Conservation (phyloP, 1,284 basidiomycete genomes). For the Pascua guehoae region DNA sequence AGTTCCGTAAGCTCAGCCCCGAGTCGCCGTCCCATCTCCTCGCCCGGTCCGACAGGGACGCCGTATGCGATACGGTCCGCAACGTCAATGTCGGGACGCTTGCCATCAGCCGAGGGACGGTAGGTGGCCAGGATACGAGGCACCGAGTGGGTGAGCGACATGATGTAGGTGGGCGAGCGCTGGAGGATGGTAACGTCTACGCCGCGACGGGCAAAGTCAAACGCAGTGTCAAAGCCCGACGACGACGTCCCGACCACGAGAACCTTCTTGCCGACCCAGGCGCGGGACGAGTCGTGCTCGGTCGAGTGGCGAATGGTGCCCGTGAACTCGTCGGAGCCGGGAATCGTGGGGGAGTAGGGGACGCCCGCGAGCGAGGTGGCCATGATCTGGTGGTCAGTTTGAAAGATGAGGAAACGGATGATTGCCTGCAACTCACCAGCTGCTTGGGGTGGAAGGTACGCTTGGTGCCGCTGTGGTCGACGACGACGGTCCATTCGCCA, state of each 20-base stretch:
- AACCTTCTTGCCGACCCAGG: slow-evolving; percentile 59
- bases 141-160: slow-evolving; percentile 53
- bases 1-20: slow-evolving; percentile 21
- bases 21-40: slow-evolving; percentile 27
- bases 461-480: slow-evolving; percentile 49
- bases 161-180: slow-evolving; percentile 60
- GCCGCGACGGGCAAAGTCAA: slow-evolving; percentile 53
- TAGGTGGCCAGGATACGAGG: slow-evolving; percentile 45
- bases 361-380: slow-evolving; percentile 30
- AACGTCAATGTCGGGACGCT: slow-evolving; percentile 52
- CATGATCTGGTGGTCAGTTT: slow-evolving; percentile 25
- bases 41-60: slow-evolving; percentile 23
- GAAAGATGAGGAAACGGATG: too few relatives aligned
- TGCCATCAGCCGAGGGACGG: slow-evolving; percentile 47
- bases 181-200: slow-evolving; percentile 62
- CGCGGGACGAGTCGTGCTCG: slow-evolving; percentile 53
- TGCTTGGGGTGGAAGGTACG: slow-evolving; percentile 53
- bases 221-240: slow-evolving; percentile 54
- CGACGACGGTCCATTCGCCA: slow-evolving; percentile 56
- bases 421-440: too few relatives aligned
- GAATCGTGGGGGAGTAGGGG: slow-evolving; percentile 19
- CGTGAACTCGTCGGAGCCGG: slow-evolving; percentile 53
- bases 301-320: slow-evolving; percentile 56
- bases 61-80: slow-evolving; percentile 54
- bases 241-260: slow-evolving; percentile 61